phyloP scores from a whole-genome alignment of 306 rosid species.

The Bauhinia variegata region DNA sequence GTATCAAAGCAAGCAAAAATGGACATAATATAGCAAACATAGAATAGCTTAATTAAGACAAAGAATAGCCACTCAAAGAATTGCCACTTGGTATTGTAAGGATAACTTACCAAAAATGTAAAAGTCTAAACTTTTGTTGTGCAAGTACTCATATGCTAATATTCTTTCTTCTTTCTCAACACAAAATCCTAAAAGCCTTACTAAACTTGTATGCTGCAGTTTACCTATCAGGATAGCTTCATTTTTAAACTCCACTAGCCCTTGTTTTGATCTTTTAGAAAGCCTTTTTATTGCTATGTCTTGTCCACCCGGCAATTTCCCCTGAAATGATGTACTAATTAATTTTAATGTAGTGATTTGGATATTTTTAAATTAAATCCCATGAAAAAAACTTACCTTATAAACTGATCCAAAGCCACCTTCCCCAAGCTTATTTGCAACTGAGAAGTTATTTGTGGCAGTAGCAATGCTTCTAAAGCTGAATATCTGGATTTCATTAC shows the following conservation, averaged over 20 bases:
- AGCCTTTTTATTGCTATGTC: background rate
- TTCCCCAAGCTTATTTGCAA: conserved; percentile 30
- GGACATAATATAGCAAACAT: conserved; percentile 35
- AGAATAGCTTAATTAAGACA: no score
- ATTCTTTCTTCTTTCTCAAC: conserved; percentile 4
- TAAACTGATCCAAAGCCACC: conserved; percentile 41
- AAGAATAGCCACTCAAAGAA: no score
- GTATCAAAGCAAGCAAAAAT: background rate
- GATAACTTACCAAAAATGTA: background rate
- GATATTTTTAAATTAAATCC: background rate
- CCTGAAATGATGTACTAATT: background rate
- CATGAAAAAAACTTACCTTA: conserved; percentile 1
- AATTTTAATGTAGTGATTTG: background rate
- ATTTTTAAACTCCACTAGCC: background rate
- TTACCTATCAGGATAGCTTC: background rate
- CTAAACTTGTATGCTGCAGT: background rate
- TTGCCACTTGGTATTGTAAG: background rate
- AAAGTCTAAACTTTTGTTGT: conserved; percentile 1
- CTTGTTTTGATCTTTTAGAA: background rate
- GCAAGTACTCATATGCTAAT: conserved; percentile 8
- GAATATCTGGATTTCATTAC: conserved; percentile 28
- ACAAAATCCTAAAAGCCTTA: background rate
- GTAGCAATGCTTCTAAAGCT: conserved; percentile 33
- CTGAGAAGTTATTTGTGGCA: conserved; percentile 34
- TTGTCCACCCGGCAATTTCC: background rate